phyloP scores from a whole-genome alignment of 2,329 filamentous ascomycete species.

The Cladophialophora bantiana region DNA sequence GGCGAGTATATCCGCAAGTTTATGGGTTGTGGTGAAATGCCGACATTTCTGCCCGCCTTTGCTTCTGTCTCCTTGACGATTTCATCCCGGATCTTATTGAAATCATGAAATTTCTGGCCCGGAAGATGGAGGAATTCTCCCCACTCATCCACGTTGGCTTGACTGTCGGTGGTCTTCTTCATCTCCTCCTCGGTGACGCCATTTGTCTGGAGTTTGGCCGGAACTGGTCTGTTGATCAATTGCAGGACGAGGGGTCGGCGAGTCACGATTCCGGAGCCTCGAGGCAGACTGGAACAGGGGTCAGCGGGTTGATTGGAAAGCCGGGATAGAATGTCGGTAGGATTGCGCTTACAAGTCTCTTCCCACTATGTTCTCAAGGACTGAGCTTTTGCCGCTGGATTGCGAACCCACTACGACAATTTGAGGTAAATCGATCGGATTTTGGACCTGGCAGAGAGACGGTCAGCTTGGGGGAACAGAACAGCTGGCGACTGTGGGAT shows the following conservation, averaged over 20 bases:
- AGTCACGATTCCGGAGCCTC: constrained; percentile 97
- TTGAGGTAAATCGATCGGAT: constrained; percentile 97
- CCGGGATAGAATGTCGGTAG: constrained; percentile 33
- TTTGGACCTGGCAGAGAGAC: constrained; percentile 76
- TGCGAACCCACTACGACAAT: constrained; percentile 98
- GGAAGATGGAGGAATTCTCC: constrained; percentile 98
- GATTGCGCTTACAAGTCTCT: constrained; percentile 84
- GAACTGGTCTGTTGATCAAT: constrained; percentile 85
- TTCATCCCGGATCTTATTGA: constrained; percentile 97
- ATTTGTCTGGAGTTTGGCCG: constrained; percentile 69
- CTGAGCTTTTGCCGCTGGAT: constrained; percentile 98
- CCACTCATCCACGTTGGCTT: constrained; percentile 94
- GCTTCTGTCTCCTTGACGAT: constrained; percentile 95
- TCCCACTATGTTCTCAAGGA: constrained; percentile 97
- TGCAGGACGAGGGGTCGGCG: constrained; percentile 94
- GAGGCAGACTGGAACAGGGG: constrained; percentile 73
- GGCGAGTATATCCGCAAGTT: constrained; percentile 98
- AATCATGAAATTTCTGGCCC: constrained; percentile 96
- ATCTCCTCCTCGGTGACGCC: constrained; percentile 73
- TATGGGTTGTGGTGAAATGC: constrained; percentile 95
- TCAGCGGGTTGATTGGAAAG: constrained; percentile 42
- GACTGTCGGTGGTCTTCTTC: constrained; percentile 75
- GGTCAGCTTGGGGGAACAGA: constrained; percentile 43
- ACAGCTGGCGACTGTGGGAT: constrained; percentile 24
- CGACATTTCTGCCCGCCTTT: constrained; percentile 94